These are phyloP conservation scores for Phascolomyces articulosus DNA, from an alignment of 371 early-diverging fungal species.

Conservation along the genomic window DNA sequence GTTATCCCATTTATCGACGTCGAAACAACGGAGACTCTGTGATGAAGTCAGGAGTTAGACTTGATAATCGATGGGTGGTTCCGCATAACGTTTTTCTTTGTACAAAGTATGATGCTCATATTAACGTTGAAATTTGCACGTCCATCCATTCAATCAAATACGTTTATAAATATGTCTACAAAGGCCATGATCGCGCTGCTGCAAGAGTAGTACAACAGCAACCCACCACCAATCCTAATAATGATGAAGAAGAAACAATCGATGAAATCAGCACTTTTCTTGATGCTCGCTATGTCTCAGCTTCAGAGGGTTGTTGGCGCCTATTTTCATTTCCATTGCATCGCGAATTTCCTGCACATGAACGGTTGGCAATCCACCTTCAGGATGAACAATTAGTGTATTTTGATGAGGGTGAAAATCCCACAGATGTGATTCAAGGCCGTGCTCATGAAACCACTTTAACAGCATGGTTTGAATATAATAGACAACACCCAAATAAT, in stretches of 20 bases:
- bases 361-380: no score
- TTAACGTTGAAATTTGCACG: conserved; percentile 41
- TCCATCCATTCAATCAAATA: no score
- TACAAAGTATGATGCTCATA: conserved; percentile 43
- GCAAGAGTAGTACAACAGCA: neutral
- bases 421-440: neutral
- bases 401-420: neutral
- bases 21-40: conserved; percentile 1
- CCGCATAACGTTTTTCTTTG: conserved; percentile 32
- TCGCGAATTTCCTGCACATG: no score
- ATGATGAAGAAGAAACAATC: neutral
- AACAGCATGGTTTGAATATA: conserved; percentile 3
- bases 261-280: neutral
- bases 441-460: conserved; percentile 2
- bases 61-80: conserved; percentile 32
- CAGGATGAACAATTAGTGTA: no score
- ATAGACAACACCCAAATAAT: neutral
- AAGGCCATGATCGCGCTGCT: neutral
- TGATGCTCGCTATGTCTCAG: neutral
- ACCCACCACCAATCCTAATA: neutral
- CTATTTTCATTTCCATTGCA: neutral
- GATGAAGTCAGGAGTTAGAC: neutral
- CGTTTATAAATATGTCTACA: no score
- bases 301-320: neutral
- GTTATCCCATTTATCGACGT: conserved; percentile 6